Percentiles rank a stretch among this genome's conserved stretches.
Conservation (phyloP, 2,329 filamentous ascomycete genomes). For the Aspergillus pseudoviridinutans region DNA sequence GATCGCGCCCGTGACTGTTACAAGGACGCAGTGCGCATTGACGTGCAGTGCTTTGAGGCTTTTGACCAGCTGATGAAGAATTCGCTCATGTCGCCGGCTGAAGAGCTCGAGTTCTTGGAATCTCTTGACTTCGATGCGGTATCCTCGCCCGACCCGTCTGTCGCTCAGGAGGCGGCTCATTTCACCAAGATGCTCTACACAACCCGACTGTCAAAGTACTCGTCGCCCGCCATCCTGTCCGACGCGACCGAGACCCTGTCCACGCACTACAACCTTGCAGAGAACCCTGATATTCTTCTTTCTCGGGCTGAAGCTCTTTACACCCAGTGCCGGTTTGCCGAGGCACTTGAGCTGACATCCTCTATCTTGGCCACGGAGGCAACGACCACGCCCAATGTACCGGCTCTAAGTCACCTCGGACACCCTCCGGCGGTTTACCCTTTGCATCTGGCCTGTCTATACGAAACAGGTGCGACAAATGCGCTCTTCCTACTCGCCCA, state of each 20-base stretch:
- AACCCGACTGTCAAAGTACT: conserved; percentile 91
- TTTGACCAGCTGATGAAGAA: conserved; percentile 99
- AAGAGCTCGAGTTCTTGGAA: conserved; percentile 86
- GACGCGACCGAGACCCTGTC: conserved; percentile 85
- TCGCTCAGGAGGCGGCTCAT: conserved; percentile 80
- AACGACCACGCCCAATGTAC: conserved; percentile 23
- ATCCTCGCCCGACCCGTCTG: conserved; percentile 60
- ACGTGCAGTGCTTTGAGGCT: conserved; percentile 96
- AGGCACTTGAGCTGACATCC: conserved; percentile 79
- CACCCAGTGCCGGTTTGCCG: conserved; percentile 88
- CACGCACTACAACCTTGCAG: conserved; percentile 82
- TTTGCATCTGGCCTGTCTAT: conserved; percentile 84
- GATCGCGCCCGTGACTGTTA: conserved; percentile 97
- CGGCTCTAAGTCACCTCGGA: conserved; percentile 37
- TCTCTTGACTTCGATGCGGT: conserved; percentile 88
- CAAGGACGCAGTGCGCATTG: conserved; percentile 93
- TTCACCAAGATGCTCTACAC: conserved; percentile 97
- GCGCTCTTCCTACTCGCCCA: conserved; percentile 88
- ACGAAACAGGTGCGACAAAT: conserved; percentile 82
- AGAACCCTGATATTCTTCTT: conserved; percentile 85
- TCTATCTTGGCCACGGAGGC: conserved; percentile 62
- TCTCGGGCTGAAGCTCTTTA: conserved; percentile 88
- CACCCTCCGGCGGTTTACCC: conserved; percentile 65
- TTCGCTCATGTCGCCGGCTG: conserved; percentile 79
- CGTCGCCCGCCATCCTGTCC: conserved; percentile 76